Base-by-base conservation (phyloP, 225 moss, liverwort and hornwort species). In the Physcomitrellopsis africana region DNA sequence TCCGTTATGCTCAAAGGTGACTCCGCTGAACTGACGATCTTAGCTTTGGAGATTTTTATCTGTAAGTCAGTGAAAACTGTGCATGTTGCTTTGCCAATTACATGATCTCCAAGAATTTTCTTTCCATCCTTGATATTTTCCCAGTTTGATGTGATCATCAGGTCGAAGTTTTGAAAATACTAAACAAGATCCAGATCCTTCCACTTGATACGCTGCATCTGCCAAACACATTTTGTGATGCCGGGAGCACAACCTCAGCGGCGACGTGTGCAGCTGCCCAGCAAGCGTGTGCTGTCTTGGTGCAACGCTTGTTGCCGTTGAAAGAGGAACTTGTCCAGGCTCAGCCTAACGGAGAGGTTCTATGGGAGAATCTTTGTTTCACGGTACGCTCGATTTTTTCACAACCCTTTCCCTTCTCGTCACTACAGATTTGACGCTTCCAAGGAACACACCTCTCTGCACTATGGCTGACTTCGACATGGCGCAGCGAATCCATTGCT, bases 191-290 rank as follows among this genome's bases (percentile, higher is more conserved):
- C 11, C 80, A 86, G 41, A 67, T 92, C 16, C 72, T 89, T 46
- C 84, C 89, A 26, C 60, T 70, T 64, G 92, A 89, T 67, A 48
- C 77, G 3, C 65, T 89, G 8, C 87, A 87, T 55, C 65, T 92
- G 52, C 68, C 77, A 3, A 84, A 84, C 46, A 76, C 59, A 17
- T 76, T 27, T 3, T 0, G 11, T 1, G 85, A 87, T 9, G 75
- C 51, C 17, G 87, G 73, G 13, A 87, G 89, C 70, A 87, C 87
- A 19, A 75, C 79, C 13, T 92, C 89, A 18, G 87, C 89, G 65
- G 84, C 64, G 3, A 79, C 77, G 47, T 86, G 84, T 63, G 82
- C 77, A 22, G 87, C 86, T 18, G 82, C 77, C 5, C 63, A 81
- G 10, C 10, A 43, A 23, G 87, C 87, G 5, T 87, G 89, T 66